A percentile compares a stretch with the other conserved stretches of the same genome.
Conservation (phyloP, 345 rosid genomes). For the Salix purpurea region DNA sequence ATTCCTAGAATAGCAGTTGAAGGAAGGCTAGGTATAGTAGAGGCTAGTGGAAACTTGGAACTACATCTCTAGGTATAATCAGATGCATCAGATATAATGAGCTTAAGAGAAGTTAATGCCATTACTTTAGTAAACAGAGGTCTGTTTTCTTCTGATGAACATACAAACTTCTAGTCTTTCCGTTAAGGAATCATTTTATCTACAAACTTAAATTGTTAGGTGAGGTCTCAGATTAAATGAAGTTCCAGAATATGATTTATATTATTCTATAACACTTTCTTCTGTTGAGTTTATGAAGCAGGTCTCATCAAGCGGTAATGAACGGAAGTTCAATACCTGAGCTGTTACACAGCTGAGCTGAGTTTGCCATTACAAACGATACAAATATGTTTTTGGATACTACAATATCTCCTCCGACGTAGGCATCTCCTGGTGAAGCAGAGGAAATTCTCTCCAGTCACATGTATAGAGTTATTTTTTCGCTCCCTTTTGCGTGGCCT, state of each 20-base stretch:
- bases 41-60: background rate
- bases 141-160: background rate
- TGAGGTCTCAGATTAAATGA: too few relatives aligned
- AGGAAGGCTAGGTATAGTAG: background rate
- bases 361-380: background rate
- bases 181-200: too few relatives aligned
- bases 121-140: background rate
- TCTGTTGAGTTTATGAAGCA: constrained; percentile 25
- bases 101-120: background rate
- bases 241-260: too few relatives aligned
- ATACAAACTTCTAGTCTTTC: background rate
- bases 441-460: constrained; percentile 19
- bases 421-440: constrained; percentile 12
- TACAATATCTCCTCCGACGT: background rate
- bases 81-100: background rate
- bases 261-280: too few relatives aligned
- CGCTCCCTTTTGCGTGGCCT: constrained; percentile 19
- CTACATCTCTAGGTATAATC: background rate
- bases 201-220: too few relatives aligned
- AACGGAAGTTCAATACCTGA: constrained; percentile 61
- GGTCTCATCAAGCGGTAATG: constrained; percentile 72
- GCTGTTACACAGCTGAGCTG: background rate
- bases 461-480: constrained; percentile 44
- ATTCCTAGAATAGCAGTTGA: background rate
- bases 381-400: constrained; percentile 20